Conservation (phyloP, 228 moss, liverwort and hornwort genomes). For the Sphagnum magellanicum region DNA sequence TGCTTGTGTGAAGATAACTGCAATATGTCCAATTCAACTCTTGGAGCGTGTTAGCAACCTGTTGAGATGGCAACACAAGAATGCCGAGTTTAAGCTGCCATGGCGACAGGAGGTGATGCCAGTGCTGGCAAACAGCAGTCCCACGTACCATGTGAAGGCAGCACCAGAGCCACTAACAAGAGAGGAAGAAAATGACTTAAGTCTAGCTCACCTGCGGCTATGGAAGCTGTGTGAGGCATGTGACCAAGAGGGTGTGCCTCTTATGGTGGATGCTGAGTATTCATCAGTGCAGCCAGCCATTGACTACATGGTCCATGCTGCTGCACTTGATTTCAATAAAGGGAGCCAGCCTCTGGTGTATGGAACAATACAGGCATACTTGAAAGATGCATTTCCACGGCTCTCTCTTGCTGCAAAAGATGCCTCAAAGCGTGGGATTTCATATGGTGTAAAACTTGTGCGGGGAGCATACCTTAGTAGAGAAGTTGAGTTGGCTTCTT, state of each 20-base stretch:
- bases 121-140: conserved; percentile 62
- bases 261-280: conserved; percentile 91
- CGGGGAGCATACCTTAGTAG: conserved; percentile 86
- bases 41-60: conserved; percentile 79
- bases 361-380: conserved; percentile 83
- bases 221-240: conserved; percentile 55
- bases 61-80: conserved; percentile 74
- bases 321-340: conserved; percentile 66
- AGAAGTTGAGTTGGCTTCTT: conserved; percentile 55
- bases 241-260: conserved; percentile 53
- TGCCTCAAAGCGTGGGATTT: conserved; percentile 53
- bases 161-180: conserved; percentile 55
- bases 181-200: conserved; percentile 62
- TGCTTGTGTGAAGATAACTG: conserved; percentile 78
- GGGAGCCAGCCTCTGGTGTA: conserved; percentile 47
- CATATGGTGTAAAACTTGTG: conserved; percentile 79
- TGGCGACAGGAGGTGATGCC: conserved; percentile 78
- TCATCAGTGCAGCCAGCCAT: conserved; percentile 81
- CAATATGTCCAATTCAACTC: conserved; percentile 67
- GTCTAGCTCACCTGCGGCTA: conserved; percentile 57
- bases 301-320: conserved; percentile 69
- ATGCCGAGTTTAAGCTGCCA: conserved; percentile 53
- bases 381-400: conserved; percentile 76
- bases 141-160: conserved; percentile 61
- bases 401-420: conserved; percentile 53